Conservation (phyloP, 768 basidiomycete species). For the Strobilomyces dryophilus region DNA sequence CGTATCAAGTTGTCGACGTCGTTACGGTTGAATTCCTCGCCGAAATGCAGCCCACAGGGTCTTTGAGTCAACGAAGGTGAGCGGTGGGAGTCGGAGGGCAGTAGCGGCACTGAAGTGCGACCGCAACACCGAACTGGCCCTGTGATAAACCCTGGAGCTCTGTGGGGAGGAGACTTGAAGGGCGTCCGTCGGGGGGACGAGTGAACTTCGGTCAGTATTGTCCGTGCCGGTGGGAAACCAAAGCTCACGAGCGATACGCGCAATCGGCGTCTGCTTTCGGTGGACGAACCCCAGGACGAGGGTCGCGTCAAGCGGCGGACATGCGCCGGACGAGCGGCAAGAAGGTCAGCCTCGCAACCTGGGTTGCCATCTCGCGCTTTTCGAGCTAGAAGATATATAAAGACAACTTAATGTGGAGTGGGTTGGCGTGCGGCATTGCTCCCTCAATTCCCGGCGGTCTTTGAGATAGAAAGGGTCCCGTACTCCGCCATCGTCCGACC, state of each 20-base stretch:
- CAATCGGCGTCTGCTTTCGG: background rate
- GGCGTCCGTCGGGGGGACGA: background rate
- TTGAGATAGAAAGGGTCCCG: background rate
- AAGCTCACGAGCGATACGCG: background rate
- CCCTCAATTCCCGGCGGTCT: background rate
- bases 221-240: background rate
- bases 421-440: background rate
- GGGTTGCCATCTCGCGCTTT: background rate
- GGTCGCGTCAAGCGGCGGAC: too few species aligned
- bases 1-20: background rate
- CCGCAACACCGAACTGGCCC: background rate
- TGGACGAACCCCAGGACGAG: too few species aligned
- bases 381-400: background rate
- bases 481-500: background rate
- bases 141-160: background rate
- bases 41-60: background rate
- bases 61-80: background rate
- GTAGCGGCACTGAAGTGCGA: background rate
- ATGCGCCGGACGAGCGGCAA: background rate
- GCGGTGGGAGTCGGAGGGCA: background rate
- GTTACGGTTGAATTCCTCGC: background rate
- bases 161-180: background rate
- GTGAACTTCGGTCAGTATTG: background rate
- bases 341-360: background rate
- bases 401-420: background rate